Evolutionary conservation across 345 rosid genomes (phyloP).

Genomic region (Camelina sativa): DNA sequence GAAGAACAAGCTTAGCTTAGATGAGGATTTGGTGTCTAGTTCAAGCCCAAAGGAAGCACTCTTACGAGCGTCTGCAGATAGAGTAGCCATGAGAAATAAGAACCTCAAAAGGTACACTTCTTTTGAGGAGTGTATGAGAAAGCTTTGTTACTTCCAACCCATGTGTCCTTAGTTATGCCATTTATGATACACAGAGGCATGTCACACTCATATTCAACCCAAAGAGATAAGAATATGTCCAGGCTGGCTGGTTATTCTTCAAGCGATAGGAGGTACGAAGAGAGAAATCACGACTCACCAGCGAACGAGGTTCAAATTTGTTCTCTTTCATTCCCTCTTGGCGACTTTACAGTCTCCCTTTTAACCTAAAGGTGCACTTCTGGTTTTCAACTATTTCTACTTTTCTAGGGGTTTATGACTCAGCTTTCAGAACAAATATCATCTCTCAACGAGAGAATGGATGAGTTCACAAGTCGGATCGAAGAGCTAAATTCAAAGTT

Average conservation of each 20-base stretch:
- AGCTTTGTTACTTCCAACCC: conserved; percentile 34
- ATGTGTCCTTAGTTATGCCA: conserved; percentile 36
- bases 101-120: conserved; percentile 65
- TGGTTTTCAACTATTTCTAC: conserved; percentile 7
- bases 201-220: conserved; percentile 92
- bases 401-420: conserved; percentile 63
- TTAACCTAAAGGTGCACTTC: conserved; percentile 11
- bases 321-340: conserved; percentile 15
- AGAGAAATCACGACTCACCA: conserved; percentile 53
- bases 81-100: conserved; percentile 72
- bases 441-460: conserved; percentile 85
- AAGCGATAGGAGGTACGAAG: conserved; percentile 54
- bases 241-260: conserved; percentile 52
- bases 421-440: conserved; percentile 95
- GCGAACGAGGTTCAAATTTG: conserved; percentile 60
- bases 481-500: conserved; percentile 84
- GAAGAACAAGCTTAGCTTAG: conserved; percentile 79
- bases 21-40: conserved; percentile 82
- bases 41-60: conserved; percentile 92
- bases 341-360: conserved; percentile 15
- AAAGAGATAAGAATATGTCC: conserved; percentile 67
- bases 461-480: conserved; percentile 73
- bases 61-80: conserved; percentile 69
- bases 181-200: conserved; percentile 60
- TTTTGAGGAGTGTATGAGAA: conserved; percentile 38